Percentiles rank a stretch among this genome's conserved stretches.
These are phyloP conservation scores for Sindora glabra DNA, from an alignment of 306 rosid genomes.

Conservation along the genomic window DNA sequence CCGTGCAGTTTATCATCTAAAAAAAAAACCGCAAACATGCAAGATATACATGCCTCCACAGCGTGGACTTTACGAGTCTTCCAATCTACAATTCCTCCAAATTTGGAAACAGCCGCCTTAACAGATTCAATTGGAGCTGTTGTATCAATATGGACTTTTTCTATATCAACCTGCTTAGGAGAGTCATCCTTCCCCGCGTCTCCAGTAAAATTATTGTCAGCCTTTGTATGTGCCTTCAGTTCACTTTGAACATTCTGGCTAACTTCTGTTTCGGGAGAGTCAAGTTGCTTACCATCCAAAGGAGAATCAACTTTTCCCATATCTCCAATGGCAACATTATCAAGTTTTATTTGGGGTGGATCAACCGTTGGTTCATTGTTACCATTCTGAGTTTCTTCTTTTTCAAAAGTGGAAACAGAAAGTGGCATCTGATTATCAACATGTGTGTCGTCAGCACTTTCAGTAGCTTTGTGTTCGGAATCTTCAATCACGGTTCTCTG, in stretches of 20 bases:
- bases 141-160: no score
- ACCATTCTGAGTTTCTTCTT: constrained; percentile 10
- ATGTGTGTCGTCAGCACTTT: constrained; percentile 11
- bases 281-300: background rate
- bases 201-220: background rate
- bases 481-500: constrained; percentile 16
- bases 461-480: constrained; percentile 15
- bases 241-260: constrained; percentile 16
- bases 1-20: no score
- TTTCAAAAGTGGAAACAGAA: constrained; percentile 12
- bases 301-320: constrained; percentile 6
- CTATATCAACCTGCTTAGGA: no score
- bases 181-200: constrained; percentile 28
- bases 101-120: no score
- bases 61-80: no score
- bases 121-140: no score
- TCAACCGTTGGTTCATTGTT: constrained; percentile 9
- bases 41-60: no score
- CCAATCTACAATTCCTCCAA: no score
- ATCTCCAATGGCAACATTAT: background rate
- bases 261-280: constrained; percentile 30
- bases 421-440: background rate
- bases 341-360: constrained; percentile 16
- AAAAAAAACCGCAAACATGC: no score
- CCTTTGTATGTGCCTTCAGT: constrained; percentile 16